phyloP scores from a whole-genome alignment of 1,284 basidiomycete genomes.

The Abortiporus biennis region DNA sequence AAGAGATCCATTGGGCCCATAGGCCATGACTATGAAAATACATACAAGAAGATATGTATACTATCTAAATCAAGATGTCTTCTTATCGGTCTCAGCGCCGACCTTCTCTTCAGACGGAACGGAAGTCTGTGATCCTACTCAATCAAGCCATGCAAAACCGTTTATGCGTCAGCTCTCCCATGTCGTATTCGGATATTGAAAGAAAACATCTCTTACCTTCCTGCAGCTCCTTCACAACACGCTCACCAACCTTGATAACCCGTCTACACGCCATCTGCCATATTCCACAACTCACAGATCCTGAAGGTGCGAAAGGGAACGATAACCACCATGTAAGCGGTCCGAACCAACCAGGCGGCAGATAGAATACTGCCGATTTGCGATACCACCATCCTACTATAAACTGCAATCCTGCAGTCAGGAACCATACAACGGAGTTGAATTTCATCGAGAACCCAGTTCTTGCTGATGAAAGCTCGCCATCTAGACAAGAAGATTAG shows the following conservation, averaged over 20 bases:
- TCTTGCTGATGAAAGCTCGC: constrained; percentile 58
- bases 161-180: constrained; percentile 1
- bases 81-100: constrained; percentile 11
- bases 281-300: constrained; percentile 82
- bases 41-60: too few relatives aligned
- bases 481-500: constrained; percentile 46
- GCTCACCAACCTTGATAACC: constrained; percentile 66
- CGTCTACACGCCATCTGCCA: constrained; percentile 90
- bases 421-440: constrained; percentile 68
- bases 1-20: too few relatives aligned
- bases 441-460: constrained; percentile 72
- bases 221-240: constrained; percentile 54
- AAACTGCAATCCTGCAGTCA: constrained; percentile 83
- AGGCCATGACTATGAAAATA: too few relatives aligned
- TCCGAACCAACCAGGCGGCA: constrained; percentile 85
- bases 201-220: constrained; percentile 12
- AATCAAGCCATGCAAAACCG: neutral
- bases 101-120: constrained; percentile 12
- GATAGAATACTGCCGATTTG: constrained; percentile 83
- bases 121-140: constrained; percentile 10
- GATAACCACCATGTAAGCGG: constrained; percentile 79
- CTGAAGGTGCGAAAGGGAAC: constrained; percentile 80
- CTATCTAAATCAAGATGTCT: constrained; percentile 8
- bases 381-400: constrained; percentile 87
- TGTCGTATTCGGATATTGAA: neutral